Percentiles rank a stretch among this genome's conserved stretches.
Evolutionary conservation across 2,329 filamentous ascomycete species (phyloP).

Genomic region (Ophidiomyces ophidiicola): DNA sequence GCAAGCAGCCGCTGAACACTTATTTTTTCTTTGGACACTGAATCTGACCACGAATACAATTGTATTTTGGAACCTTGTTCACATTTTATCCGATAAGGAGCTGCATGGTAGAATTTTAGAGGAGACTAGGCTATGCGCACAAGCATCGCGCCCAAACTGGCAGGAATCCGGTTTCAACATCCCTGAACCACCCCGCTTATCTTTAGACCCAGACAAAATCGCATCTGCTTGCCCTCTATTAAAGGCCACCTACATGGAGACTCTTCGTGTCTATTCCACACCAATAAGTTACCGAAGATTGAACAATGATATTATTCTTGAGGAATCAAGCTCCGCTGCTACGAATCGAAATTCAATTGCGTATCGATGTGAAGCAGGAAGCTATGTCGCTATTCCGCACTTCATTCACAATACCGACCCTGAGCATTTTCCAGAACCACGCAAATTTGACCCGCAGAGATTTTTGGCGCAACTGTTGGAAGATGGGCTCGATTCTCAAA

Average conservation of each 20-base stretch:
- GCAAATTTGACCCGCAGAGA: conserved; percentile 34
- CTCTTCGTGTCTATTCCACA: conserved; percentile 34
- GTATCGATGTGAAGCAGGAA: conserved; percentile 33
- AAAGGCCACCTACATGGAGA: conserved; percentile 37
- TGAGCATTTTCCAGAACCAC: conserved; percentile 30
- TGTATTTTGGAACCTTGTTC: conserved; percentile 41
- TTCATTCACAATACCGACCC: conserved; percentile 35
- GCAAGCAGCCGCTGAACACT: conserved; percentile 32
- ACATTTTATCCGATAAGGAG: conserved; percentile 32
- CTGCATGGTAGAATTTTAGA: conserved; percentile 34
- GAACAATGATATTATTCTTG: conserved; percentile 28
- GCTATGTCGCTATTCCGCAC: conserved; percentile 35
- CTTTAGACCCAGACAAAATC: conserved; percentile 32
- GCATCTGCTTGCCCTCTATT: conserved; percentile 36
- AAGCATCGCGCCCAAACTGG: conserved; percentile 27
- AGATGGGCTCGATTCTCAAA: conserved; percentile 26
- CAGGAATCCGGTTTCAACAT: conserved; percentile 33
- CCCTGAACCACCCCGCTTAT: conserved; percentile 33
- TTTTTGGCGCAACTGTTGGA: conserved; percentile 35
- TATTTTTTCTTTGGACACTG: conserved; percentile 45
- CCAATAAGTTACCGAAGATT: conserved; percentile 34
- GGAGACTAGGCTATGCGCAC: conserved; percentile 36
- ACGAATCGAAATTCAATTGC: conserved; percentile 23
- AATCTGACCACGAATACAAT: conserved; percentile 43
- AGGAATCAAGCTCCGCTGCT: conserved; percentile 30